Percentiles rank a stretch among this genome's conserved stretches.
Conservation (phyloP, 1,139 yeast genomes). For the Zygotorulaspora mrakii region DNA sequence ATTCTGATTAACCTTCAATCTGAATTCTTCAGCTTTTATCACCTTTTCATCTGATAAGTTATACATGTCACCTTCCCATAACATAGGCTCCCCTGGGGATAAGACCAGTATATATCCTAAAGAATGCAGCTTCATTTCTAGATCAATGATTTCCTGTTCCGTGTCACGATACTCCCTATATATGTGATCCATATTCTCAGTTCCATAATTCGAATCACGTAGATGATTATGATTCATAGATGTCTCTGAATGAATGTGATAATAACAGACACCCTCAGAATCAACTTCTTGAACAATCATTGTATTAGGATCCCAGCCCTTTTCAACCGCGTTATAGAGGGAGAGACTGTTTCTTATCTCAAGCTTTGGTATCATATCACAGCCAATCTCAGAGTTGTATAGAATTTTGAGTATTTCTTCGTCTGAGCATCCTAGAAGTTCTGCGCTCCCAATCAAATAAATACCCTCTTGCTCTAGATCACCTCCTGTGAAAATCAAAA, state of each 20-base stretch:
- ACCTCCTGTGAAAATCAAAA: slow-evolving; percentile 68
- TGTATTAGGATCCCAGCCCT: slow-evolving; percentile 26
- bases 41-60: slow-evolving; percentile 40
- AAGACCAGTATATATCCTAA: slow-evolving; percentile 67
- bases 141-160: slow-evolving; percentile 36
- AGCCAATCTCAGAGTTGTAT: slow-evolving; percentile 39
- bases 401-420: slow-evolving; percentile 38
- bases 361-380: slow-evolving; percentile 36
- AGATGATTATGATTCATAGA: slow-evolving; percentile 13
- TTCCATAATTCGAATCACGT: slow-evolving; percentile 9
- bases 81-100: slow-evolving; percentile 78
- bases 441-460: slow-evolving; percentile 40
- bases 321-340: slow-evolving; percentile 29
- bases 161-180: slow-evolving; percentile 34
- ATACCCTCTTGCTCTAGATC: slow-evolving; percentile 68
- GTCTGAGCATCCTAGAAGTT: slow-evolving; percentile 38
- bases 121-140: slow-evolving; percentile 31
- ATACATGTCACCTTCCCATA: slow-evolving; percentile 84
- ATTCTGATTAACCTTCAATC: slow-evolving; percentile 56
- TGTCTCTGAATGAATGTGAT: slow-evolving; percentile 24
- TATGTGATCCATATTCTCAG: slow-evolving; percentile 10
- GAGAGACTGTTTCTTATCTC: slow-evolving; percentile 34
- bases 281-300: slow-evolving; percentile 24
- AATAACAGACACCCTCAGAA: slow-evolving; percentile 28
- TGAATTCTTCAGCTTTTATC: slow-evolving; percentile 29